Conservation (phyloP, 2,329 filamentous ascomycete genomes). For the Zymoseptoria passerinii region DNA sequence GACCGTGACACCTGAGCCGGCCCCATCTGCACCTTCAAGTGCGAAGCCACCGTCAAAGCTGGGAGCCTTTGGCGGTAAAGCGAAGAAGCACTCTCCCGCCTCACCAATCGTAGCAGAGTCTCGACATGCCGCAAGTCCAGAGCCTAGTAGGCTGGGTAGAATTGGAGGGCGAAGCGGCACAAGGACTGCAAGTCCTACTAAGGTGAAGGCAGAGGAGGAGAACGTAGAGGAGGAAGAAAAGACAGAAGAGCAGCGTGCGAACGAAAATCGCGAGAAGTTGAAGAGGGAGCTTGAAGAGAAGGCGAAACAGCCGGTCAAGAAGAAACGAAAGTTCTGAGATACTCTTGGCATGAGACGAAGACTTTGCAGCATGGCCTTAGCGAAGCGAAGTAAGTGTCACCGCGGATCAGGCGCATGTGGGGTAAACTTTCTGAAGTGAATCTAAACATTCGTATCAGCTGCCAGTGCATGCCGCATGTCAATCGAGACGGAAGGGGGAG, state of each 20-base stretch:
- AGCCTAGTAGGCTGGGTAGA: conserved; percentile 1
- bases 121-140: neutral
- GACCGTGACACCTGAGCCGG: neutral
- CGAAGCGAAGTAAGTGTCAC: neutral
- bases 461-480: neutral
- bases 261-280: conserved; percentile 48
- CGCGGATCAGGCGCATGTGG: neutral
- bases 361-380: neutral
- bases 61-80: conserved; percentile 12
- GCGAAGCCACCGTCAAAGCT: conserved; percentile 3
- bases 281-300: conserved; percentile 46
- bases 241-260: conserved; percentile 43
- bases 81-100: conserved; percentile 1
- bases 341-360: neutral
- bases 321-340: conserved; percentile 48
- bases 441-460: neutral
- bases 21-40: conserved; percentile 1
- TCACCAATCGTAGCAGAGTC: neutral
- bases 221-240: conserved; percentile 28
- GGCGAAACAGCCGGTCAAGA: conserved; percentile 46
- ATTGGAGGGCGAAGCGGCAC: conserved; percentile 3
- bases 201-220: neutral
- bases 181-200: neutral
- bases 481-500: neutral
- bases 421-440: neutral